Evolutionary conservation across 140 eudicot species (phyloP), one percentile per base, ranked within the genome.

Genomic region (Cichorium intybus): DNA sequence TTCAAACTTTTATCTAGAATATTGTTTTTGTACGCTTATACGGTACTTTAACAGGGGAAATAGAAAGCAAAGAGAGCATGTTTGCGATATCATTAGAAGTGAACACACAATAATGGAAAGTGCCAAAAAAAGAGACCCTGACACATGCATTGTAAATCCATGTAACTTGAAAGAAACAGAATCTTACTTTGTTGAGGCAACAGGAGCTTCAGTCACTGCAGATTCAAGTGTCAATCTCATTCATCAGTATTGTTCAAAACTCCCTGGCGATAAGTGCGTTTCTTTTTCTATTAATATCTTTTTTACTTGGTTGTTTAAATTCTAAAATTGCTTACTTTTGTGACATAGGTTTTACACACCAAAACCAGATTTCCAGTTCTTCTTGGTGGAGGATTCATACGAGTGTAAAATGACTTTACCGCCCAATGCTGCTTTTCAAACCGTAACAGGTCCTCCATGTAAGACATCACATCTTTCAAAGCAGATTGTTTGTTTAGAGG

Each of bases 401-500:
- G 51, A 68, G 73, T 84, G 93, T 71, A 58, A 75, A 60, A 28
- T 84, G 79, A 77, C 81, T 4, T 71, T 84, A 54, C 95, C 90
- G 37, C 86, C 83, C 31, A 75, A 66, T 80, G 86, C 97, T 45
- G 84, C 81, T 37, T 77, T 84, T 68, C 76, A 75, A 68, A 72
- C 74, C 27, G 43, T 80, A 9, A 63, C 62, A 4, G 94, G 95
- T 48, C 86, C 89, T 48, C 72, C 12, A 20, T 65, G 82, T 61
- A 54, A 65, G 16, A 84, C 62, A 20, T 55, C 71, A 10, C 35
- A 75, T 43, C 49, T 60, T 51, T 59, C 93, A 10, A 84, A 80
- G 75, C 93, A 82, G 80, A 88, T 82, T 70, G 95, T 73, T 7
- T 84, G 95, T 67, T 73, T 90, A 75, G 86, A 78, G 49, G 95